Evolutionary conservation across 495 filamentous ascomycete species (phyloP), one percentile per base, ranked within the genome.

Genomic region (Aspergillus biplanus): DNA sequence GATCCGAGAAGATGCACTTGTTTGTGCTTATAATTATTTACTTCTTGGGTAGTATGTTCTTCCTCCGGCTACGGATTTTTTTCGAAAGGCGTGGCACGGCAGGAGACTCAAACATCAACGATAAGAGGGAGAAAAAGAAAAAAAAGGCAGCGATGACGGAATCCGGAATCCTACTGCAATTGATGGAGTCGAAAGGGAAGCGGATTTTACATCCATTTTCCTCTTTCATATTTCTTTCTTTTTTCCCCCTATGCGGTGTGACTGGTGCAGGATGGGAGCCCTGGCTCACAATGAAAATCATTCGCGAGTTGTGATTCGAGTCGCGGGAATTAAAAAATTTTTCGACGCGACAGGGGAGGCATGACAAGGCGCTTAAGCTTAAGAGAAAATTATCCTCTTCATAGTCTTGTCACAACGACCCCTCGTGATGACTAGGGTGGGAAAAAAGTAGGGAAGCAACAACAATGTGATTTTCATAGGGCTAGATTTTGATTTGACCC

Each of bases 331-430:
- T 54, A 54, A 54, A 34, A 33, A n/a, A 32, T 15, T 31, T 33
- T n/a, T 35, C 42, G 33, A 47, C 8, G 39, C 37, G 37, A 35
- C 52, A 62, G 39, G 52, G 59, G 46, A 27, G 52, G 18, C 32
- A 35, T 61, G 52, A 16, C 27, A 55, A 13, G 39, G 59, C 35
- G 59, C 59, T 62, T 62, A 62, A 50, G 52, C 52, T 62, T 50
- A 47, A 55, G 9, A 55, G 39, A 13, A 3, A 31, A 58, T 11
- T 27, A 18, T 11, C 31, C 31, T 27, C 12, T 4, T 0, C 15
- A n/a, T 6, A 50, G 6, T 50, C 16, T 9, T 31, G 47, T 35
- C 56, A 9, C 34, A 46, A 31, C 35, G 18, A 21, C 21, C 11
- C 15, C 18, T 11, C 18, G 32, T 52, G 15, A 27, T 15, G 13